Percentiles rank a stretch among this genome's conserved stretches.
Evolutionary conservation across 1,284 basidiomycete species (phyloP).

Genomic region (Golubevia sp.): DNA sequence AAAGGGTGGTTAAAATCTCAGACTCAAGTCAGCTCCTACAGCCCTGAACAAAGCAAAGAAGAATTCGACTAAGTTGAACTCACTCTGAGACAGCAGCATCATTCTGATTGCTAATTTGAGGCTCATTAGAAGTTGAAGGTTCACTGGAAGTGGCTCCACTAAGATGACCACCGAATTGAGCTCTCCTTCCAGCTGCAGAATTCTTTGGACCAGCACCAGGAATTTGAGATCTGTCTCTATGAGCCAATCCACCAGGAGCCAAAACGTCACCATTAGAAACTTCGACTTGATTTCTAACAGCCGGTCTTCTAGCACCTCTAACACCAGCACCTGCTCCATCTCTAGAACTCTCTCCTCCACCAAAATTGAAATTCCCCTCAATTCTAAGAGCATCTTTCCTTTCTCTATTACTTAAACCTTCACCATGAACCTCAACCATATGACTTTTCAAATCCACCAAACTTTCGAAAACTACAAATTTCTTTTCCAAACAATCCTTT

Average conservation of each 20-base stretch:
- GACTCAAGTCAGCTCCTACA: slow-evolving; percentile 8
- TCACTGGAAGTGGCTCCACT: neutral
- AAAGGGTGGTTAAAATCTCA: slow-evolving; percentile 3
- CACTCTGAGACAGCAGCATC: slow-evolving; percentile 26
- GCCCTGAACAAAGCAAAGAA: slow-evolving; percentile 15
- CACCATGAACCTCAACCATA: slow-evolving; percentile 47
- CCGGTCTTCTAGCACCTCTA: slow-evolving; percentile 1
- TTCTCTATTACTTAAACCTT: slow-evolving; percentile 38
- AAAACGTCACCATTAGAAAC: neutral
- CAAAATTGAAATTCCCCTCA: slow-evolving; percentile 49
- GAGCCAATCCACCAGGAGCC: neutral
- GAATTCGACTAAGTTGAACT: slow-evolving; percentile 18
- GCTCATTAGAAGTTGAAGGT: neutral
- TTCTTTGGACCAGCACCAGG: slow-evolving; percentile 40
- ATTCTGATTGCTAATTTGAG: slow-evolving; percentile 14
- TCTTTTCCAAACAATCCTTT: slow-evolving; percentile 40
- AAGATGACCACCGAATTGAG: neutral
- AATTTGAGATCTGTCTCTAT: slow-evolving; percentile 19
- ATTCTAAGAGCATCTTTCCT: slow-evolving; percentile 51
- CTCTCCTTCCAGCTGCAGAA: neutral
- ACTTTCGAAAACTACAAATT: slow-evolving; percentile 54
- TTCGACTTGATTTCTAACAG: neutral
- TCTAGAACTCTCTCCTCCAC: slow-evolving; percentile 11
- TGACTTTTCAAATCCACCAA: slow-evolving; percentile 59
- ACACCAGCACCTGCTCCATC: neutral